Conservation (phyloP, 257 asterid species). For the Solanum neorickii region DNA sequence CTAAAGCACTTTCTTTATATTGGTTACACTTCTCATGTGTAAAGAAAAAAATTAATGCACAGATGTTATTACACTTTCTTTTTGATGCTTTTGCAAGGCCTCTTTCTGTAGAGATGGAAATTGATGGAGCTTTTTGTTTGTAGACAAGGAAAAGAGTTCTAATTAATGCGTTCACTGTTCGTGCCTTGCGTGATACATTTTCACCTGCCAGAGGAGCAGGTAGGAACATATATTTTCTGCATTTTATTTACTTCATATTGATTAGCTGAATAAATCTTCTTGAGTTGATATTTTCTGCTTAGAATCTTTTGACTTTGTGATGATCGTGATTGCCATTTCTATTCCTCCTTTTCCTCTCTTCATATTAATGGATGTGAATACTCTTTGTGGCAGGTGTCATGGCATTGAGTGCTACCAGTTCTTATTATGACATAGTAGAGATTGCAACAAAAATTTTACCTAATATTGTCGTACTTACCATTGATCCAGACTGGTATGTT, state of each 20-base stretch:
- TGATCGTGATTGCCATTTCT: not conserved
- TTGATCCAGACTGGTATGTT: constrained; percentile 88
- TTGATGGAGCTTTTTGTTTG: constrained; percentile 7
- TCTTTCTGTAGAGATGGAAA: not conserved
- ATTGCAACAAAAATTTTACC: constrained; percentile 91
- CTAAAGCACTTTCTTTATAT: not conserved
- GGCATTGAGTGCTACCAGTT: constrained; percentile 89
- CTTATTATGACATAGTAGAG: constrained; percentile 84
- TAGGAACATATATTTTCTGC: constrained; percentile 4
- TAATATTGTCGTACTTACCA: constrained; percentile 70
- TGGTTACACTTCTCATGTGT: not conserved
- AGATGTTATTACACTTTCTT: not conserved
- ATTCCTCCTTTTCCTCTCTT: not conserved
- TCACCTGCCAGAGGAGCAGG: constrained; percentile 99
- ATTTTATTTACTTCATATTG: not conserved
- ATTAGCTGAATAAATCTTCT: not conserved
- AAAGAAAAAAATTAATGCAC: not conserved
- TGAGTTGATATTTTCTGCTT: constrained; percentile 2
- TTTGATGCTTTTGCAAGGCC: not conserved
- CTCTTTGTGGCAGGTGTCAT: constrained; percentile 54
- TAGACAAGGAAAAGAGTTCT: constrained; percentile 95
- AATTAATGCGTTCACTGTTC: constrained; percentile 88
- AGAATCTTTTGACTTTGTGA: not conserved
- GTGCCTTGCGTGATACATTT: constrained; percentile 95
- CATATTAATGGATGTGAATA: constrained; percentile 2